Evolutionary conservation across 2,329 filamentous ascomycete genomes (phyloP).

Genomic region (Colletotrichum somersetense): DNA sequence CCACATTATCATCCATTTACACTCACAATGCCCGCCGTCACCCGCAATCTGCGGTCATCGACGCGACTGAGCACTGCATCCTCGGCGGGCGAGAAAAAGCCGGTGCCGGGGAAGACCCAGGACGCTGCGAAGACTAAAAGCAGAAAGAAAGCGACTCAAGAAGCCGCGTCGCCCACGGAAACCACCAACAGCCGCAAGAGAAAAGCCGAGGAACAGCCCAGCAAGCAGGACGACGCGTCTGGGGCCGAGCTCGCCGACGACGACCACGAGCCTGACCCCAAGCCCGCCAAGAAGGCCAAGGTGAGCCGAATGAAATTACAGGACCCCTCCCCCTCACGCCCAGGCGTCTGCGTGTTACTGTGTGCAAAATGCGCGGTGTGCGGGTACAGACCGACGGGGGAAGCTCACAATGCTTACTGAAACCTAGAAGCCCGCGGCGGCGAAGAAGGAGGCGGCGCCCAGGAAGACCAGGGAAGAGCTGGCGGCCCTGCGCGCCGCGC

Average conservation of each 20-base stretch:
- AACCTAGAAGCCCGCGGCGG: constrained; percentile 20
- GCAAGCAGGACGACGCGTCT: neutral
- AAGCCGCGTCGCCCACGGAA: neutral
- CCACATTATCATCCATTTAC: no score
- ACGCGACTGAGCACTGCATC: constrained; percentile 14
- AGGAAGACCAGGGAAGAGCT: constrained; percentile 38
- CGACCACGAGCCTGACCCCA: neutral
- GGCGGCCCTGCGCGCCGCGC: constrained; percentile 29
- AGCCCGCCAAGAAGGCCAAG: constrained; percentile 35
- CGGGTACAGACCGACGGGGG: no score
- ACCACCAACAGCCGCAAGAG: constrained; percentile 6
- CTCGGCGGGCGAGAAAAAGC: constrained; percentile 8
- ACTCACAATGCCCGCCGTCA: constrained; percentile 24
- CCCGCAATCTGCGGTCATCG: constrained; percentile 36
- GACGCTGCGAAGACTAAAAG: neutral
- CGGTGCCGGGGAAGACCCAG: neutral
- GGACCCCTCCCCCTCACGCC: neutral
- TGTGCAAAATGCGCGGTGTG: neutral
- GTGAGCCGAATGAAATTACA: constrained; percentile 9
- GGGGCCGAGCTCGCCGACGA: neutral
- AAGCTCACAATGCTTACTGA: no score
- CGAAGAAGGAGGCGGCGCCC: constrained; percentile 18
- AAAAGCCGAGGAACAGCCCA: constrained; percentile 13
- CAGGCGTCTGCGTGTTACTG: neutral
- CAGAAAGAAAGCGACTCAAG: neutral